Evolutionary conservation across 2,329 filamentous ascomycete genomes (phyloP).

Genomic region (Claviceps purpurea): DNA sequence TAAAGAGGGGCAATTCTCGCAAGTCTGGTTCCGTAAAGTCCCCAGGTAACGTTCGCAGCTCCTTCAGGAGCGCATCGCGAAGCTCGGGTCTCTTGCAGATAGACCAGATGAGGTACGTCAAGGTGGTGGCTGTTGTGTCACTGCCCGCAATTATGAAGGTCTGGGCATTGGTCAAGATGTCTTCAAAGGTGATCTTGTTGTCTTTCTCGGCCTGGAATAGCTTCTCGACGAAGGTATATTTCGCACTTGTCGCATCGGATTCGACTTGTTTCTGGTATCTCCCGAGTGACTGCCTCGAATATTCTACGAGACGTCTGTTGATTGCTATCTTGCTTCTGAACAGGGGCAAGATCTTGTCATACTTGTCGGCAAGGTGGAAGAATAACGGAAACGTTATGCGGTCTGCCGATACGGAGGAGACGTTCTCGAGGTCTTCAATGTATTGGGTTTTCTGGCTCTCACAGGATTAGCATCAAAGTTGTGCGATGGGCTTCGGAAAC

Average conservation of each 20-base stretch:
- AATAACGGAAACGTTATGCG: constrained; percentile 17
- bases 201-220: constrained; percentile 22
- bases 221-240: constrained; percentile 24
- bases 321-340: constrained; percentile 7
- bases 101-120: constrained; percentile 34
- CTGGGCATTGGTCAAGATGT: constrained; percentile 27
- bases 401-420: constrained; percentile 12
- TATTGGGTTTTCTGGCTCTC: constrained; percentile 21
- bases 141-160: constrained; percentile 35
- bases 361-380: constrained; percentile 9
- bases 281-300: constrained; percentile 16
- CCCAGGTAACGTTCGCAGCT: constrained; percentile 21
- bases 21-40: constrained; percentile 10
- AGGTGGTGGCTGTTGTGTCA: constrained; percentile 35
- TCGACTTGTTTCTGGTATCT: constrained; percentile 14
- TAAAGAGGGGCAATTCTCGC: constrained; percentile 23
- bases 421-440: constrained; percentile 22
- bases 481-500: not conserved
- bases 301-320: constrained; percentile 9
- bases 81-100: constrained; percentile 19
- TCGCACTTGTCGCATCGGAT: constrained; percentile 9
- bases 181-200: constrained; percentile 12
- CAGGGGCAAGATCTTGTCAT: constrained; percentile 12
- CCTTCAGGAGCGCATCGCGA: constrained; percentile 18
- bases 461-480: not conserved